phyloP scores from a whole-genome alignment of 768 basidiomycete species.

The Psilocybe subaeruginosa region DNA sequence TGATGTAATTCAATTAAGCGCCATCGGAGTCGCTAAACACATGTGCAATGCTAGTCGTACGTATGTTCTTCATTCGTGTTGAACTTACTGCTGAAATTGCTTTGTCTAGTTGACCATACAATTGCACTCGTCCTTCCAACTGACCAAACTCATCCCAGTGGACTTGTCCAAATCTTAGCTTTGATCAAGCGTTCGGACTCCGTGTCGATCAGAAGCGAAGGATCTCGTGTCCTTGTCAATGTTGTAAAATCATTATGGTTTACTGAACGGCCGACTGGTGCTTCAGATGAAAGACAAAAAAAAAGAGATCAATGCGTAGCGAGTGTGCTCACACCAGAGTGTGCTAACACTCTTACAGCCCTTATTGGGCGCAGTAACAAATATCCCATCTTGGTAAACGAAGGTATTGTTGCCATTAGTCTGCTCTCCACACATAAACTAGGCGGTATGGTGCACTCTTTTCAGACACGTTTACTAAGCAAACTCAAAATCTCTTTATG shows the following conservation, averaged over 20 bases:
- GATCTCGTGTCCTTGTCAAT: constrained; percentile 87
- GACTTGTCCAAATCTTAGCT: constrained; percentile 70
- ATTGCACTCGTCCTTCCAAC: constrained; percentile 55
- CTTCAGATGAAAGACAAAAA: constrained; percentile 42
- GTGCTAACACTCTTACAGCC: constrained; percentile 63
- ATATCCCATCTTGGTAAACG: constrained; percentile 87
- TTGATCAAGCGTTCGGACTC: constrained; percentile 82
- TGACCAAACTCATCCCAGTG: constrained; percentile 37
- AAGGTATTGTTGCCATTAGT: constrained; percentile 83
- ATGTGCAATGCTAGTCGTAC: constrained; percentile 78
- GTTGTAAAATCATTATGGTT: constrained; percentile 80
- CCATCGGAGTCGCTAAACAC: constrained; percentile 89
- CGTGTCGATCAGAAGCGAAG: constrained; percentile 85
- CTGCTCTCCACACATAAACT: constrained; percentile 67
- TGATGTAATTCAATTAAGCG: constrained; percentile 84
- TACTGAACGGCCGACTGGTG: constrained; percentile 35
- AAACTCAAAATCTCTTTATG: neutral
- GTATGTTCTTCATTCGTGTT: constrained; percentile 21
- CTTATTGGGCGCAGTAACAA: constrained; percentile 78
- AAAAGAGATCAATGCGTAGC: constrained; percentile 58
- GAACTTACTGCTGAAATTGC: neutral
- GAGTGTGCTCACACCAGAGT: constrained; percentile 52
- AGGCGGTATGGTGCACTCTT: constrained; percentile 52
- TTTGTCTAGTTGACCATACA: constrained; percentile 42
- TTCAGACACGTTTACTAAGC: neutral